Conservation (phyloP, 768 basidiomycete species). For the Boletus insuetus region DNA sequence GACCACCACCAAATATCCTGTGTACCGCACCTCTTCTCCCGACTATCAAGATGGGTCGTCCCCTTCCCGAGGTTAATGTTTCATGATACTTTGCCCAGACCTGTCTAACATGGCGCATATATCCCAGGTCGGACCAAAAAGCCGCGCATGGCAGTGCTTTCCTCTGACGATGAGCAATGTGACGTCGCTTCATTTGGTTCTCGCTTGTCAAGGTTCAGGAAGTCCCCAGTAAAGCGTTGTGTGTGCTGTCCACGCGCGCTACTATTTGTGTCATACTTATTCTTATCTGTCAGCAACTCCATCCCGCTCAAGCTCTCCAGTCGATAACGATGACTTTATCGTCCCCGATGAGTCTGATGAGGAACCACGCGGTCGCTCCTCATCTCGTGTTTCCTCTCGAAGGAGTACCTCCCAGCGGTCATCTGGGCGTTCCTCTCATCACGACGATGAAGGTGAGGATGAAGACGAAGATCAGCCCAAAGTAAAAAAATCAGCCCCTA, state of each 20-base stretch:
- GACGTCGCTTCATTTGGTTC: constrained; percentile 51
- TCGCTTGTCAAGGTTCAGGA: constrained; percentile 62
- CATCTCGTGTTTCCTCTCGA: constrained; percentile 52
- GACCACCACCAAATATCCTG: constrained; percentile 7
- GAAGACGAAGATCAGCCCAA: constrained; percentile 35
- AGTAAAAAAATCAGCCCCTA: constrained; percentile 36
- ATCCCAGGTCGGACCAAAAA: constrained; percentile 53
- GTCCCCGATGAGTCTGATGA: constrained; percentile 63
- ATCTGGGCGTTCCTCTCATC: constrained; percentile 35
- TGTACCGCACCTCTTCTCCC: constrained; percentile 28
- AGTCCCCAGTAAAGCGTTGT: constrained; percentile 58
- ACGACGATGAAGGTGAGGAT: constrained; percentile 37
- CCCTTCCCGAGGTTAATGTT: constrained; percentile 24
- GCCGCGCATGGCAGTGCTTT: constrained; percentile 49
- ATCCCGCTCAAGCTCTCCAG: constrained; percentile 37
- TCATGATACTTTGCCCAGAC: background rate
- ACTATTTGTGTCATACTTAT: constrained; percentile 6
- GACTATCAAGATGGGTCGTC: constrained; percentile 26
- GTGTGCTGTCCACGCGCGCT: constrained; percentile 8
- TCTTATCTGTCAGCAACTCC: constrained; percentile 36
- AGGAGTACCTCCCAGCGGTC: constrained; percentile 31
- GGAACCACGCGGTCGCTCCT: constrained; percentile 46
- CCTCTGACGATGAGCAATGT: constrained; percentile 50
- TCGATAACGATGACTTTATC: constrained; percentile 73
- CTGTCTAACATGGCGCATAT: constrained; percentile 7